Evolutionary conservation across 805 yeast genomes (phyloP).

Genomic region (Komagataella kurtzmanii): DNA sequence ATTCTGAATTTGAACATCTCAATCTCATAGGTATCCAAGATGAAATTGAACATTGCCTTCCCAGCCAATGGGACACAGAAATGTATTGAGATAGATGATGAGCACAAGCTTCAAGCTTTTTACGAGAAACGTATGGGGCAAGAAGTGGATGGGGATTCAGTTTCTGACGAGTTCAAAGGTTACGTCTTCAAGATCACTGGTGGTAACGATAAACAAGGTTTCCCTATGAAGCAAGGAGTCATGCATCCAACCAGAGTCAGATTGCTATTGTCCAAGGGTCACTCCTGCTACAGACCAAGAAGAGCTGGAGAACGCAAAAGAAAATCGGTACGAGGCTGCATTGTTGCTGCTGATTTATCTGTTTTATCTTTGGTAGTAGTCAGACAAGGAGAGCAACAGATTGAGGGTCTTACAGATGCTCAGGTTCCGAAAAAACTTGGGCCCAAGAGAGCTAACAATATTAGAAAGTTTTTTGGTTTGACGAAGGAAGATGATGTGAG

Average conservation of each 20-base stretch:
- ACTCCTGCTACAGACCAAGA: conserved; percentile 99
- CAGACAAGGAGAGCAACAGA: conserved; percentile 95
- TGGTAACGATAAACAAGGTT: conserved; percentile 99
- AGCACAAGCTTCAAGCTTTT: conserved; percentile 95
- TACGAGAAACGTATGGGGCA: conserved; percentile 99
- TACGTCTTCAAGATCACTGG: conserved; percentile 98
- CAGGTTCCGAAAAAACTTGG: conserved; percentile 98
- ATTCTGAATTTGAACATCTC: not conserved
- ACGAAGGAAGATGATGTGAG: conserved; percentile 88
- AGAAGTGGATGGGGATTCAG: conserved; percentile 97
- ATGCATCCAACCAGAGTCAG: conserved; percentile 99
- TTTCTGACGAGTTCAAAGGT: conserved; percentile 99
- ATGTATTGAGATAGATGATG: conserved; percentile 95
- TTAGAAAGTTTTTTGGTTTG: conserved; percentile 98
- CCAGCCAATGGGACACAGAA: conserved; percentile 99
- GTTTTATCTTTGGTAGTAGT: conserved; percentile 86
- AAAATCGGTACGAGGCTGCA: conserved; percentile 99
- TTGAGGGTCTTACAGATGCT: conserved; percentile 90
- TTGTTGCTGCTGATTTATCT: conserved; percentile 93
- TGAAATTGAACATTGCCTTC: conserved; percentile 94
- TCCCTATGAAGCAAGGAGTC: conserved; percentile 99
- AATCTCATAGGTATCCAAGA: not conserved
- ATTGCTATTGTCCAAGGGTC: conserved; percentile 84
- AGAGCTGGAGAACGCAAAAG: conserved; percentile 99
- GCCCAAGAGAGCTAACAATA: conserved; percentile 99